A percentile compares a stretch with the other conserved stretches of the same genome.
These are phyloP conservation scores for Suillus hirtellus DNA, from an alignment of 768 basidiomycete genomes.

Conservation along the genomic window DNA sequence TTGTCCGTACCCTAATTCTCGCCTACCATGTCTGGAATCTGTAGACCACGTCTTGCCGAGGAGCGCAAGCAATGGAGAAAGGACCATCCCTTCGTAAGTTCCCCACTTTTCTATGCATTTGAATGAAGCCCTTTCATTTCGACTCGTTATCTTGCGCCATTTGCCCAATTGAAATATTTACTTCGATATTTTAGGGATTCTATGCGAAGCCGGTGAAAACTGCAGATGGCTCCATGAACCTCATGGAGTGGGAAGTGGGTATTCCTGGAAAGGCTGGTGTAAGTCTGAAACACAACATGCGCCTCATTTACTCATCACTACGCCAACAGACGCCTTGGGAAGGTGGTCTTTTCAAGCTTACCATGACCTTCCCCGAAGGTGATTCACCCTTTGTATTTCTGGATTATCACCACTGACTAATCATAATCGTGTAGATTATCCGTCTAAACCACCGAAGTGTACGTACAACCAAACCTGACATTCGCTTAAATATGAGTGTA, in stretches of 20 bases:
- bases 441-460: conserved; percentile 96
- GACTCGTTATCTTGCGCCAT: conserved; percentile 9
- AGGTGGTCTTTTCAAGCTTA: conserved; percentile 89
- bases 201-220: conserved; percentile 92
- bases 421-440: conserved; percentile 63
- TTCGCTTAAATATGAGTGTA: conserved; percentile 8
- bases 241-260: conserved; percentile 98
- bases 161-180: conserved; percentile 5
- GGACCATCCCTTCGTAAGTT: conserved; percentile 95
- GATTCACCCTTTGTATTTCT: conserved; percentile 2
- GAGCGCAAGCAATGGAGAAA: conserved; percentile 99
- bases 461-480: conserved; percentile 27
- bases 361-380: conserved; percentile 98
- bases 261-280: conserved; percentile 93
- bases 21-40: conserved; percentile 80
- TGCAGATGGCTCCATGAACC: conserved; percentile 90
- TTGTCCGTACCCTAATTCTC: neutral
- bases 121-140: conserved; percentile 7
- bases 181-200: conserved; percentile 70
- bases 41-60: conserved; percentile 88
- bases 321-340: conserved; percentile 88
- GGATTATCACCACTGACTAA: conserved; percentile 13
- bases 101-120: conserved; percentile 4
- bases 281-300: conserved; percentile 35
- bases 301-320: conserved; percentile 17